A percentile compares a stretch with the other conserved stretches of the same genome.
These are phyloP conservation scores for Penicillium sp. DNA, from an alignment of 2,329 filamentous ascomycete species.

Conservation along the genomic window DNA sequence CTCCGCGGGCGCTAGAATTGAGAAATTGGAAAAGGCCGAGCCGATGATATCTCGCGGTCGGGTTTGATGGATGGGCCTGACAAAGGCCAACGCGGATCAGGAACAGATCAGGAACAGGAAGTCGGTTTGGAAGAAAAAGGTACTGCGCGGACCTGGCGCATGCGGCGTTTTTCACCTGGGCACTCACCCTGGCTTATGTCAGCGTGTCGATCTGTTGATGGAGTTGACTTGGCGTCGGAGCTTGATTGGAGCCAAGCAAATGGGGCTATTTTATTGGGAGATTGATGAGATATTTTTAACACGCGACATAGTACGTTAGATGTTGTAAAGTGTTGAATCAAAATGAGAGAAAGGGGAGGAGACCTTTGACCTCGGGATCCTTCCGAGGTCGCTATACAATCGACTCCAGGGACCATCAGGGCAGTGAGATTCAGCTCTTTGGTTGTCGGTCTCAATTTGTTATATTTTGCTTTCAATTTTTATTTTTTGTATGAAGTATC, in stretches of 20 bases:
- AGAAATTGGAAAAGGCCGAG: background rate
- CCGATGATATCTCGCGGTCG: background rate
- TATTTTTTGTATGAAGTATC: no score
- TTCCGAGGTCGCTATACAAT: no score
- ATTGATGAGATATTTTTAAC: background rate
- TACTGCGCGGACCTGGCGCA: background rate
- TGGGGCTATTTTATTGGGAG: background rate
- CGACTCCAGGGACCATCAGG: no score
- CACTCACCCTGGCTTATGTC: constrained; percentile 6
- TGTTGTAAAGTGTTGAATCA: no score
- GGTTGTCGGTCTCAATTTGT: no score
- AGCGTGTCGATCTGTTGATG: constrained; percentile 5
- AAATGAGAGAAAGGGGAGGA: no score
- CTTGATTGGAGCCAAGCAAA: background rate
- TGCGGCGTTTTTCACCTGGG: constrained; percentile 10
- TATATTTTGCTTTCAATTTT: no score
- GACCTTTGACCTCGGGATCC: no score
- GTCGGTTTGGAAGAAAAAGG: background rate
- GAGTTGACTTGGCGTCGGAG: background rate
- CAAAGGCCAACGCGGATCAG: background rate
- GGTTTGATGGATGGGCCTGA: background rate
- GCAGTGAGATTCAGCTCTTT: no score
- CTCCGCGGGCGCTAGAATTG: constrained; percentile 1
- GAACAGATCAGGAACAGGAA: background rate
- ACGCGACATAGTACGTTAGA: background rate